Evolutionary conservation across 495 filamentous ascomycete genomes (phyloP).

Genomic region (Annulohypoxylon maeteangense): DNA sequence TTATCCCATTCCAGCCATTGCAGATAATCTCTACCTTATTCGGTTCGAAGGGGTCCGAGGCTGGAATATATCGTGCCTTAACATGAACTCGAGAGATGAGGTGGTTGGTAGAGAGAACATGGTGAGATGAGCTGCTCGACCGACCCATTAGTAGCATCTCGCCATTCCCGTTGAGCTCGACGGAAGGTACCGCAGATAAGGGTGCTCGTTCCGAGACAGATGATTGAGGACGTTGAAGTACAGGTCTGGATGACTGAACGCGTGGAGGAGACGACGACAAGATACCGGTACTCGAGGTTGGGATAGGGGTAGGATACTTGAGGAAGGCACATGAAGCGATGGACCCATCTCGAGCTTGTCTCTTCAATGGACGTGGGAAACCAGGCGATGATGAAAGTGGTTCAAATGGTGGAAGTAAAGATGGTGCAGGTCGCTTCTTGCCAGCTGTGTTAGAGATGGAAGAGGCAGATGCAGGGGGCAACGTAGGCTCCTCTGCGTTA

Average conservation of each 20-base stretch:
- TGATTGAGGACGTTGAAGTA: slow-evolving; percentile 70
- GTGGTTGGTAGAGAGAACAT: slow-evolving; percentile 89
- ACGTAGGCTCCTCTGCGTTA: slow-evolving; percentile 41
- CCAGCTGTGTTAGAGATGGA: slow-evolving; percentile 56
- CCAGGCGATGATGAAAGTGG: slow-evolving; percentile 88
- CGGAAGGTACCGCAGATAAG: slow-evolving; percentile 78
- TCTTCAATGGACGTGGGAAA: slow-evolving; percentile 78
- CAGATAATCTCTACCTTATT: slow-evolving; percentile 86
- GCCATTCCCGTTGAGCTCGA: slow-evolving; percentile 84
- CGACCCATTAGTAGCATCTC: slow-evolving; percentile 86
- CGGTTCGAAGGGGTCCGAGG: slow-evolving; percentile 67
- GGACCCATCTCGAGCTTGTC: slow-evolving; percentile 68
- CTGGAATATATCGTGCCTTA: slow-evolving; percentile 82
- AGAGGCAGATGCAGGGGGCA: slow-evolving; percentile 42
- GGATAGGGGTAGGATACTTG: slow-evolving; percentile 89
- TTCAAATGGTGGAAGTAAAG: slow-evolving; percentile 92
- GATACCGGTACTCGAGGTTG: slow-evolving; percentile 92
- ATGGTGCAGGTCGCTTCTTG: slow-evolving; percentile 80
- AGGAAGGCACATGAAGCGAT: slow-evolving; percentile 54
- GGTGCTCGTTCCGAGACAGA: slow-evolving; percentile 83
- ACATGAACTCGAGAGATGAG: slow-evolving; percentile 93
- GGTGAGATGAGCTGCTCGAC: slow-evolving; percentile 90
- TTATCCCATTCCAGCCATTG: slow-evolving; percentile 94
- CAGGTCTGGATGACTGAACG: slow-evolving; percentile 63
- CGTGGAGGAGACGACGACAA: slow-evolving; percentile 87